Conservation (phyloP, 1,284 basidiomycete species). For the Tylopilus sp. region DNA sequence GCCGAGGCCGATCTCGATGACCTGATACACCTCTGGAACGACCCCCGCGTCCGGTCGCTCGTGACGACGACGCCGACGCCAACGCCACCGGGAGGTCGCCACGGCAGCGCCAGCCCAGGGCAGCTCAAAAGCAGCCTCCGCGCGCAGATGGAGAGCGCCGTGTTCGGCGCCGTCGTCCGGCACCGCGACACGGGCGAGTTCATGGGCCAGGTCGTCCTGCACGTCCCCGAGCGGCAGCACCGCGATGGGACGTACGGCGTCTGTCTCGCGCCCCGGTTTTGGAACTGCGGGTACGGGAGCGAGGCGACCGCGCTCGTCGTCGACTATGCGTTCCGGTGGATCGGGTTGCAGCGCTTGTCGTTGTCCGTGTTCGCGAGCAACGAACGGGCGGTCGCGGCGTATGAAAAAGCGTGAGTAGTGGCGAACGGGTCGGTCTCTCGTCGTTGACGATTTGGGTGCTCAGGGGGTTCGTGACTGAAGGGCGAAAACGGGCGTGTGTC, state of each 20-base stretch:
- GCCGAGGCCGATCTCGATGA: conserved; percentile 35
- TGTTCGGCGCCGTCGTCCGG: conserved; percentile 36
- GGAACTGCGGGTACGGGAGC: conserved; percentile 36
- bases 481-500: conserved; percentile 29
- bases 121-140: conserved; percentile 29
- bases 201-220: conserved; percentile 37
- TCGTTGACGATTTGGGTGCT: not conserved
- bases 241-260: conserved; percentile 34
- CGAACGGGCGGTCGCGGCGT: conserved; percentile 30
- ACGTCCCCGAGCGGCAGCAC: conserved; percentile 26
- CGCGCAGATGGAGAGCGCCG: conserved; percentile 28
- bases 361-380: conserved; percentile 33
- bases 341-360: conserved; percentile 35
- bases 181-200: conserved; percentile 33
- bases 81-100: no score
- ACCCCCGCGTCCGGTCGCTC: conserved; percentile 33
- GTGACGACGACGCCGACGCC: conserved; percentile 19
- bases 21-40: conserved; percentile 34
- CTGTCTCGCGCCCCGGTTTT: conserved; percentile 30
- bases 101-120: not conserved
- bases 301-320: conserved; percentile 34
- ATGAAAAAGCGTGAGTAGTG: conserved; percentile 33
- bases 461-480: conserved; percentile 32
- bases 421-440: not conserved
- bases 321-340: conserved; percentile 33